Base-by-base conservation (phyloP, 2,329 filamentous ascomycete species). In the Fusarium pilosicola region DNA sequence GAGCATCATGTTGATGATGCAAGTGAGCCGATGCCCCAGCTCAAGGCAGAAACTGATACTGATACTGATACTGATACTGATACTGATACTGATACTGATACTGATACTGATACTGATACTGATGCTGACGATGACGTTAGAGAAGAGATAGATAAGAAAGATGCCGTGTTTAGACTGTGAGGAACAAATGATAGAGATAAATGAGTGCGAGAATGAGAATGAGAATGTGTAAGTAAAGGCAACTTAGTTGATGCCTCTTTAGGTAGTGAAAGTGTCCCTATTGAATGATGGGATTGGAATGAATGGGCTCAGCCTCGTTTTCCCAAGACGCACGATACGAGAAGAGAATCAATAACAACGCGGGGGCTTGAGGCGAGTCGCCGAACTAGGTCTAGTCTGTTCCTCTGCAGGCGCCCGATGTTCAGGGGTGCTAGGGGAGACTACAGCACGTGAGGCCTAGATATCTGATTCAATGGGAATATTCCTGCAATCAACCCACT, bases 291-390 rank as follows among this genome's bases (percentile, higher is more conserved):
- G 51, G 24, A 41, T 41, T 60, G 59, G 46, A 51, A 49, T 28
- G 62, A 7, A 44, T 61, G 32, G 61, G 52, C 57, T 75, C 52
- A 75, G 71, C 70, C 71, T 73, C 65, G 38, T 61, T 55, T 55
- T 65, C 36, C 44, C 42, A 49, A 62, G 32, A 57, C 26, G 55
- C n/a, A 48, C 48, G 60, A 74, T 75, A 75, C 72, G 62, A 75
- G 70, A 41, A 42, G 51, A 32, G 46, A 46, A 51, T 38, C 39
- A 49, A 73, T 68, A 73, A 73, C 56, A 62, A 66, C 56, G 66
- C 58, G 66, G 49, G 51, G 49, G 49, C 56, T 56, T 71, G 55
- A 71, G 48, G 51, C 69, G 62, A 58, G 17, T 52, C 41, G 38
- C 63, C 64, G 11, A 55, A 74, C 52, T 57, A 22, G 68, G 71